A percentile compares a stretch with the other conserved stretches of the same genome.
These are phyloP conservation scores for Beauveria sp. DNA, from an alignment of 2,329 filamentous ascomycete species.

Conservation along the genomic window DNA sequence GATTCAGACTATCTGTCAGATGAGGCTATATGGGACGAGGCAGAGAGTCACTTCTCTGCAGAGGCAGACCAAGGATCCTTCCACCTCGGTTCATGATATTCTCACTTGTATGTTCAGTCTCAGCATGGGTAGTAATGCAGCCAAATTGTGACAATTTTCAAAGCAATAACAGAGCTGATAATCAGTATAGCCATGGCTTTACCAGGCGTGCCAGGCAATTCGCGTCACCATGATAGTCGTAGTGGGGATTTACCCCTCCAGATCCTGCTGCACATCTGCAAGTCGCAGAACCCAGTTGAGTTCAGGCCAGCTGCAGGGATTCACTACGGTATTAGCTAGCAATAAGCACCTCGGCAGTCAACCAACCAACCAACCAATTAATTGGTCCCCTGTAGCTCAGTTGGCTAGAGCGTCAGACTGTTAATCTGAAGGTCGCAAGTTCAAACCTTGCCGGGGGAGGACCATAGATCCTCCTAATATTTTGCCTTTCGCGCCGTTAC, in stretches of 20 bases:
- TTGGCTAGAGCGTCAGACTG: conserved; percentile 12
- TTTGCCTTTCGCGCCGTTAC: too few relatives aligned
- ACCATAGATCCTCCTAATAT: neutral
- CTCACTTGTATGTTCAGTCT: too few relatives aligned
- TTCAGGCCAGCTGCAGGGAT: too few relatives aligned
- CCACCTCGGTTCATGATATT: too few relatives aligned
- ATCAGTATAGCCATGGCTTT: too few relatives aligned
- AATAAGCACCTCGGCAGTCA: neutral
- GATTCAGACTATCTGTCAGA: neutral
- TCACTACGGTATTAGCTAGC: neutral
- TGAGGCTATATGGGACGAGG: neutral
- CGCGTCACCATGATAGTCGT: neutral
- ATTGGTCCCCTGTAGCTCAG: conserved; percentile 12
- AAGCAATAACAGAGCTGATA: too few relatives aligned
- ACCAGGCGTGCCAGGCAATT: neutral
- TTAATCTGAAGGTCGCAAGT: conserved; percentile 23
- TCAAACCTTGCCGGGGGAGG: conserved; percentile 23
- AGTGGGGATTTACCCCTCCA: neutral
- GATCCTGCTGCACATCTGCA: neutral
- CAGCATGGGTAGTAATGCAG: too few relatives aligned
- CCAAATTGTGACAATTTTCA: too few relatives aligned
- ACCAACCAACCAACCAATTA: neutral
- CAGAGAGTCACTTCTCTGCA: neutral
- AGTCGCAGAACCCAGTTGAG: too few relatives aligned
- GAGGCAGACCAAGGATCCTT: too few relatives aligned